Evolutionary conservation across 2,329 filamentous ascomycete genomes (phyloP).

Genomic region (Periconia sp.): DNA sequence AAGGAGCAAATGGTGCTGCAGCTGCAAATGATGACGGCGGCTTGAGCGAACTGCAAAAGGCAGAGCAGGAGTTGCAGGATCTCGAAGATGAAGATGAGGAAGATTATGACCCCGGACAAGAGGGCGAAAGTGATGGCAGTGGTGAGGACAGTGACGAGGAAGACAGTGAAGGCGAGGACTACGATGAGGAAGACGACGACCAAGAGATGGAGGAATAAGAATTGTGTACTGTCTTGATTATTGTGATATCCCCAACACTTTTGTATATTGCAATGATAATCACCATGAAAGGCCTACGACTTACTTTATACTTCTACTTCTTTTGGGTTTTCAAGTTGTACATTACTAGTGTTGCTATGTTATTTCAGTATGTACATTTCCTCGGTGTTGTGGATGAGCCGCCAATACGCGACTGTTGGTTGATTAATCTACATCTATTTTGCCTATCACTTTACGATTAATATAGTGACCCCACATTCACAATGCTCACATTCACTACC

Average conservation of each 20-base stretch:
- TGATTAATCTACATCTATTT: slow-evolving; percentile 8
- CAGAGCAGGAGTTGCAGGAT: slow-evolving; percentile 40
- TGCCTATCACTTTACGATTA: too few relatives aligned
- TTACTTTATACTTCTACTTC: too few relatives aligned
- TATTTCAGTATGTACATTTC: too few relatives aligned
- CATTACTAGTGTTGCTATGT: too few relatives aligned
- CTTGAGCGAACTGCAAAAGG: slow-evolving; percentile 44
- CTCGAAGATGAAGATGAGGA: slow-evolving; percentile 46
- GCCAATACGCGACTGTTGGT: background rate
- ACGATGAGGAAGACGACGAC: slow-evolving; percentile 29
- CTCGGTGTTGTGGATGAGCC: background rate
- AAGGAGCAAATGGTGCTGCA: slow-evolving; percentile 21
- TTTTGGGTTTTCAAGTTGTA: too few relatives aligned
- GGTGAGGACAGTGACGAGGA: slow-evolving; percentile 40
- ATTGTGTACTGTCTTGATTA: background rate
- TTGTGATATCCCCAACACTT: background rate
- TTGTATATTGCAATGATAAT: background rate
- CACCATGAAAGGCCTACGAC: too few relatives aligned
- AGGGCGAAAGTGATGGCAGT: slow-evolving; percentile 44
- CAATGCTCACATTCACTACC: background rate
- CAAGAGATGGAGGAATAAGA: slow-evolving; percentile 32
- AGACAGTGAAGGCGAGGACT: slow-evolving; percentile 22
- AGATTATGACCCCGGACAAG: slow-evolving; percentile 44
- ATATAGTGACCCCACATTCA: background rate
- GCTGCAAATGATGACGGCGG: slow-evolving; percentile 37